Conservation (phyloP, 257 asterid genomes). For the Scutellaria galericulata region DNA sequence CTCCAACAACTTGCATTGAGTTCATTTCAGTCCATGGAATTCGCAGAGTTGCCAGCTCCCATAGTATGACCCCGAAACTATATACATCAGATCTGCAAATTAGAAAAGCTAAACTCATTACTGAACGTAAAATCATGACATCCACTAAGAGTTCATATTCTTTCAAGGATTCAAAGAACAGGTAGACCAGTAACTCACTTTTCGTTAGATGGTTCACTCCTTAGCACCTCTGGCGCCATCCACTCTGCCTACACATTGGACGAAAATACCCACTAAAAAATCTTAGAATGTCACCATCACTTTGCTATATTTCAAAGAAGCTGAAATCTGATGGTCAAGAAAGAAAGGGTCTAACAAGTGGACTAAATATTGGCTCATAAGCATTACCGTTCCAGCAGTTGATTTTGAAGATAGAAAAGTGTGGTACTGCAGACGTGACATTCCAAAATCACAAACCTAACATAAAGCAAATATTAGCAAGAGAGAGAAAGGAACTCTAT, state of each 20-base stretch:
- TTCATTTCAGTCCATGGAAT: constrained; percentile 97
- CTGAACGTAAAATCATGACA: constrained; percentile 17
- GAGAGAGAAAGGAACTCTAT: constrained; percentile 7
- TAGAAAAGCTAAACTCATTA: constrained; percentile 18
- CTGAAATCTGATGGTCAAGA: background rate
- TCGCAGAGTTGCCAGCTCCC: constrained; percentile 93
- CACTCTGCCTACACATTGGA: constrained; percentile 84
- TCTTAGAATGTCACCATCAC: constrained; percentile 1
- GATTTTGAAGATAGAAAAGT: constrained; percentile 97
- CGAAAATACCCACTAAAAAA: constrained; percentile 29
- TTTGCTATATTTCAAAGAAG: background rate
- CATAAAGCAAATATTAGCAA: constrained; percentile 29
- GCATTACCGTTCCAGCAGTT: constrained; percentile 89
- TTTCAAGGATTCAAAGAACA: constrained; percentile 14
- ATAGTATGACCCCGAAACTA: constrained; percentile 91
- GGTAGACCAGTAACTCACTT: constrained; percentile 63
- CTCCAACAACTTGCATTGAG: constrained; percentile 99
- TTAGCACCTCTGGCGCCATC: constrained; percentile 98
- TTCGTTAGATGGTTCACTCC: constrained; percentile 94
- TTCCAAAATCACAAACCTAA: constrained; percentile 98
- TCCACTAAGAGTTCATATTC: background rate
- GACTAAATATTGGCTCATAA: constrained; percentile 16
- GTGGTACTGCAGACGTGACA: constrained; percentile 97
- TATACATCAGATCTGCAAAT: constrained; percentile 88
- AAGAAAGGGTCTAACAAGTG: background rate